Evolutionary conservation across 352 stramenopile genomes (phyloP), one percentile per base, ranked within the genome.

Genomic region (Phytophthora sojae): DNA sequence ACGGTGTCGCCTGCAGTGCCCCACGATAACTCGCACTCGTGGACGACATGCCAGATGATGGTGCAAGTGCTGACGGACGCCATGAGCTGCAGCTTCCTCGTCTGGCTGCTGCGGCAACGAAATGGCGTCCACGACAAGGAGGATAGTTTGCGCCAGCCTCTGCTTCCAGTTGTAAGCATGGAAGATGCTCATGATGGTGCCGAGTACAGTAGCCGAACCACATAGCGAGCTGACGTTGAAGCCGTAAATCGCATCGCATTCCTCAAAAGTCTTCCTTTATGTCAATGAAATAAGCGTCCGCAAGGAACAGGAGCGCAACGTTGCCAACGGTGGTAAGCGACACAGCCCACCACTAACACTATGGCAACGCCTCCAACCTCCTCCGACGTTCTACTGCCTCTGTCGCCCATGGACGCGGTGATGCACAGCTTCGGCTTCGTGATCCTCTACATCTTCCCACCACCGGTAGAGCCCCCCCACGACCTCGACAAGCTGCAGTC

Each of bases 391-490:
- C 17, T 77, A 26, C 37, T 78, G 39, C 68, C 63, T 51, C 61
- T 91, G 32, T 86, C 85, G 9, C 77, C 75, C 49, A 79, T 90
- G 65, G 82, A 92, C 54, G 72, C 75, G 2, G 65, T 81, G 57
- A 89, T 91, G 79, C 67, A 61, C 30, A 61, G 45, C 26, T 80
- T 88, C 50, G 67, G 69, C 23, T 70, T 92, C 59, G 76, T 73
- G 42, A 75, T 89, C 11, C 57, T 92, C 62, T 89, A 87, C 73
- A 70, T 92, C 19, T 92, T 88, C 56, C 68, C 81, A 8, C 76
- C 70, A n/a, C 32, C 61, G 0, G 17, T 67, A 6, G 15, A 35
- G 0, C 45, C 32, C 6, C 7, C 54, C 3, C 90, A 77, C 57
- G 69, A 89, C 37, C 77, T 88, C 54, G 57, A 82, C 30, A 76